Conservation (phyloP, 495 filamentous ascomycete genomes). For the Penicillium malachiteum region DNA sequence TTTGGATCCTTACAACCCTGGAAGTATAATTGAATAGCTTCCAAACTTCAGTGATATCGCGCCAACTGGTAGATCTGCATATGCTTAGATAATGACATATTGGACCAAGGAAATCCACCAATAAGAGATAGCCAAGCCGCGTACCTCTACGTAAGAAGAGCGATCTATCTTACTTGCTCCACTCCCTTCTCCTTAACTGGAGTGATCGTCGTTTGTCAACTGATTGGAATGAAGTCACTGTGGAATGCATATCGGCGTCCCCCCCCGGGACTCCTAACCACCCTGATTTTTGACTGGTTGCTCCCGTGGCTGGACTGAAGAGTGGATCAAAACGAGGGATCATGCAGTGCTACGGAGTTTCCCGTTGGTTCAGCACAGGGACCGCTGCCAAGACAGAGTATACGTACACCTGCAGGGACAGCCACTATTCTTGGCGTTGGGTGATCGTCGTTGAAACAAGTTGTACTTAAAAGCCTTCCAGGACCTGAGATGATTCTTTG, state of each 20-base stretch:
- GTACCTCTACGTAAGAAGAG: not conserved
- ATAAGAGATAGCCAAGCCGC: not conserved
- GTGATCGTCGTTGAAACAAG: slow-evolving; percentile 1
- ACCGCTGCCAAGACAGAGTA: slow-evolving; percentile 9
- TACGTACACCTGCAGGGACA: slow-evolving; percentile 12
- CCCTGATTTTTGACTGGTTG: not conserved
- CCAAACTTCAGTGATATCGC: too few species aligned
- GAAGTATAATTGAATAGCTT: too few species aligned
- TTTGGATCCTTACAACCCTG: too few species aligned
- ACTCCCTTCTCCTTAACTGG: not conserved
- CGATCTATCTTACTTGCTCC: not conserved
- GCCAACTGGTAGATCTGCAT: too few species aligned
- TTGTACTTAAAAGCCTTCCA: not conserved
- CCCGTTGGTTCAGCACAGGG: not conserved
- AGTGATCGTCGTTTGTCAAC: not conserved
- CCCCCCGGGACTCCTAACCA: not conserved
- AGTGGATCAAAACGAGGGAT: not conserved
- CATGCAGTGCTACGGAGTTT: not conserved
- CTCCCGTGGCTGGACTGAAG: not conserved
- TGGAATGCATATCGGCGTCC: slow-evolving; percentile 1
- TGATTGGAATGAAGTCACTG: not conserved
- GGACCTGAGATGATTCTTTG: not conserved
- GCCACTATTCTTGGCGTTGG: not conserved
- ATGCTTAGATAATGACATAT: too few species aligned
- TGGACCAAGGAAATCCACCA: not conserved